Percentiles rank a stretch among this genome's conserved stretches.
Conservation (phyloP, 1,284 basidiomycete genomes). For the Leucoagaricus sp. region DNA sequence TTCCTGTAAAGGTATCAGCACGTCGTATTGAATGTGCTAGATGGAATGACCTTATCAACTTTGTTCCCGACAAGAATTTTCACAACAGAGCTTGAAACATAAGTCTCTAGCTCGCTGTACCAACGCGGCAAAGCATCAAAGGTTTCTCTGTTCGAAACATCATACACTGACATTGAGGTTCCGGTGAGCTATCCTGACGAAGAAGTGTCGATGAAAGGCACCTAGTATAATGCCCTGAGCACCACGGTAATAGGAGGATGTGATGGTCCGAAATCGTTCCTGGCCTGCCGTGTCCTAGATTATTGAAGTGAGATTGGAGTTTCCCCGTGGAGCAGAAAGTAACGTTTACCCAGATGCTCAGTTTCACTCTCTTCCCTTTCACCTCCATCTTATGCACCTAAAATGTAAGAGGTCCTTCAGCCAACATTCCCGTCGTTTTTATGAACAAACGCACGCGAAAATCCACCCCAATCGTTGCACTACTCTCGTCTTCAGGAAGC, state of each 20-base stretch:
- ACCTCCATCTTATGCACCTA: conserved; percentile 85
- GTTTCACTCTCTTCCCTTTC: conserved; percentile 76
- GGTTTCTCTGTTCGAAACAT: conserved; percentile 87
- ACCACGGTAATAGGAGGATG: conserved; percentile 89
- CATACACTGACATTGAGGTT: conserved; percentile 70
- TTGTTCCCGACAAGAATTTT: conserved; percentile 97
- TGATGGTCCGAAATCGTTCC: conserved; percentile 90
- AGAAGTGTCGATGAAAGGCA: conserved; percentile 29
- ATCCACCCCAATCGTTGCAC: conserved; percentile 91
- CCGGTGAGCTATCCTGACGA: conserved; percentile 8
- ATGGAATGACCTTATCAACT: conserved; percentile 77
- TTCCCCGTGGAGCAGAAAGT: neutral
- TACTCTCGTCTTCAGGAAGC: conserved; percentile 92
- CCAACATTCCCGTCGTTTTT: neutral
- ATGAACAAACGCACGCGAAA: conserved; percentile 60
- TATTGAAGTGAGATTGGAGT: conserved; percentile 1
- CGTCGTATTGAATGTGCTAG: neutral
- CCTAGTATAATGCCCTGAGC: conserved; percentile 94
- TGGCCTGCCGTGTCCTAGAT: conserved; percentile 87
- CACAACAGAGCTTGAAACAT: conserved; percentile 85
- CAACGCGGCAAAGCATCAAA: conserved; percentile 93
- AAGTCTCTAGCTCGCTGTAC: conserved; percentile 95
- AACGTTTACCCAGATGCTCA: conserved; percentile 75
- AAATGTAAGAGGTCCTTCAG: neutral
- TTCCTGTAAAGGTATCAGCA: conserved; percentile 52